These are phyloP conservation scores for Metschnikowia vanudenii DNA, from an alignment of 805 yeast genomes.

Conservation along the genomic window DNA sequence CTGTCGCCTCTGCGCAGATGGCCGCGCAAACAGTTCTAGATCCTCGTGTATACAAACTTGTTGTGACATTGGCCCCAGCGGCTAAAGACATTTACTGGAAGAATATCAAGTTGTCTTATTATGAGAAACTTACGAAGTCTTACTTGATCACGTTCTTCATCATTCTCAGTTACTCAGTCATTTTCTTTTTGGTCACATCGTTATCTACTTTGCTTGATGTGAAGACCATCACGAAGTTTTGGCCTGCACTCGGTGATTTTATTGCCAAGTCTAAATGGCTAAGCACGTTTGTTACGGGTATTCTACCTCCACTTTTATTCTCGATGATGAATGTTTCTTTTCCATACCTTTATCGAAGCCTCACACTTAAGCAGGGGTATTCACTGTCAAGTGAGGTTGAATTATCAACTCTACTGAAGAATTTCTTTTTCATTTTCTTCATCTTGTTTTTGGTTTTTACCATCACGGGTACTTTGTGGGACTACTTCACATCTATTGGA, in stretches of 20 bases:
- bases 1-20: conserved; percentile 50
- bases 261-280: conserved; percentile 50
- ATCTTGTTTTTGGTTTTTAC: conserved; percentile 61
- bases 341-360: conserved; percentile 54
- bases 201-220: conserved; percentile 57
- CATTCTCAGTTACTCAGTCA: conserved; percentile 48
- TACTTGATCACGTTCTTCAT: conserved; percentile 44
- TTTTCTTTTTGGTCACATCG: conserved; percentile 55
- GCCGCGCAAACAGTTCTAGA: conserved; percentile 47
- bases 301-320: conserved; percentile 60
- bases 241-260: conserved; percentile 59
- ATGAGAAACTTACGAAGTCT: conserved; percentile 36
- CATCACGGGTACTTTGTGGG: conserved; percentile 60
- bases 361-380: conserved; percentile 52
- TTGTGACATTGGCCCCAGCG: conserved; percentile 46
- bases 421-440: conserved; percentile 59
- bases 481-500: conserved; percentile 54
- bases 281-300: conserved; percentile 58
- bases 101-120: conserved; percentile 44
- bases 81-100: conserved; percentile 47
- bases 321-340: conserved; percentile 50
- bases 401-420: conserved; percentile 54
- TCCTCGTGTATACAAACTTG: conserved; percentile 43
- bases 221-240: conserved; percentile 52
- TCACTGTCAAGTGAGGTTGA: conserved; percentile 59